Percentiles rank a stretch among this genome's conserved stretches.
These are phyloP conservation scores for Amphicarpaea edgeworthii DNA, from an alignment of 306 rosid genomes.

Conservation along the genomic window DNA sequence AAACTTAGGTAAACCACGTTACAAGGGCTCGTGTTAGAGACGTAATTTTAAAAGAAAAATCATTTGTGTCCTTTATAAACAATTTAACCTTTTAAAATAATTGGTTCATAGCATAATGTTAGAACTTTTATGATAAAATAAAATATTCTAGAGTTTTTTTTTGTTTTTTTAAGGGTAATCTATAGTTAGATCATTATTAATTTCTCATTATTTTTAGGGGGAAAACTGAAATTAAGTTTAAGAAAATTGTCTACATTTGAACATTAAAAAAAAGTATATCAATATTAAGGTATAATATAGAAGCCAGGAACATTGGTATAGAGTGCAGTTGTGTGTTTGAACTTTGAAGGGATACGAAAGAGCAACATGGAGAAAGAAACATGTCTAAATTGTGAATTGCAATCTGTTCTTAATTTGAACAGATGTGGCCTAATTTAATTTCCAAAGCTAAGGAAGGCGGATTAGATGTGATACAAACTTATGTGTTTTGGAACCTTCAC, in stretches of 20 bases:
- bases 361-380: background rate
- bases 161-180: no score
- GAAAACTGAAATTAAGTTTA: background rate
- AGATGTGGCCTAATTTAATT: background rate
- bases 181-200: background rate
- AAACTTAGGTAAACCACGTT: background rate
- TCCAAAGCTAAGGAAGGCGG: background rate
- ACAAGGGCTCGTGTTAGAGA: background rate
- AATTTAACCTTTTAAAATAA: background rate
- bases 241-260: background rate
- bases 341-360: background rate
- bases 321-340: background rate
- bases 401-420: background rate
- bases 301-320: background rate
- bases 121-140: background rate
- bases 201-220: background rate
- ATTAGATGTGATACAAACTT: background rate
- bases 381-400: constrained; percentile 2
- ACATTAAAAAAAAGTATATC: background rate
- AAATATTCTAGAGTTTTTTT: no score
- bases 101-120: background rate
- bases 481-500: background rate
- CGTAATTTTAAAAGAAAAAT: background rate
- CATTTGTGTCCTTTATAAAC: no score
- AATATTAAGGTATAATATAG: background rate